Conservation (phyloP, 108 stramenopile genomes). For the Cyclostephanos invisitatus region DNA sequence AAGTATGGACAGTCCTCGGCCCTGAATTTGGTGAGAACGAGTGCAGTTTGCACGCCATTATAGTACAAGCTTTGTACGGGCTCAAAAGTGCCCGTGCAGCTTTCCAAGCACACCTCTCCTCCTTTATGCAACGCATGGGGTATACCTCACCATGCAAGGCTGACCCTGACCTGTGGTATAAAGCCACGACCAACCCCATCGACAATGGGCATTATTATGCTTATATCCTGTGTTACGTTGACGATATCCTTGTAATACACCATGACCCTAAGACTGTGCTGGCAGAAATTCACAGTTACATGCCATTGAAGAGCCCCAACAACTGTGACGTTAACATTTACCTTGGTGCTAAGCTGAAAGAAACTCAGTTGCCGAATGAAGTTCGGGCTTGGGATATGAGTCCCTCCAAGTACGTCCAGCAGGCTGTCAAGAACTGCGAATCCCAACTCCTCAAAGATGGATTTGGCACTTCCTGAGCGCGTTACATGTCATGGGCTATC, state of each 20-base stretch:
- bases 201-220: constrained; percentile 36
- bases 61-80: constrained; percentile 30
- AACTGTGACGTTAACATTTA: constrained; percentile 28
- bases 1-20: constrained; percentile 9
- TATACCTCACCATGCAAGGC: constrained; percentile 22
- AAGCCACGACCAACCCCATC: neutral
- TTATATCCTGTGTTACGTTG: constrained; percentile 32
- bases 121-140: constrained; percentile 35
- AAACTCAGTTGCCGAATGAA: neutral
- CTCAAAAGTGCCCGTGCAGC: neutral
- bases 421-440: constrained; percentile 14
- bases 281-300: too few relatives aligned
- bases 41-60: too few relatives aligned
- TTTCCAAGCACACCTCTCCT: constrained; percentile 19
- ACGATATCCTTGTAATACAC: neutral
- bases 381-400: constrained; percentile 1
- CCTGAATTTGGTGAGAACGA: constrained; percentile 26
- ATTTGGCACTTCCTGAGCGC: constrained; percentile 44
- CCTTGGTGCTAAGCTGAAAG: constrained; percentile 25
- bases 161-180: constrained; percentile 53
- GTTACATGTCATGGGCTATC: neutral
- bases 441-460: constrained; percentile 3
- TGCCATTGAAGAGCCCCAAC: neutral
- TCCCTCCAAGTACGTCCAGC: constrained; percentile 25
- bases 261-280: neutral